Conservation (phyloP, 257 asterid species). For the Euphrasia confusa region DNA sequence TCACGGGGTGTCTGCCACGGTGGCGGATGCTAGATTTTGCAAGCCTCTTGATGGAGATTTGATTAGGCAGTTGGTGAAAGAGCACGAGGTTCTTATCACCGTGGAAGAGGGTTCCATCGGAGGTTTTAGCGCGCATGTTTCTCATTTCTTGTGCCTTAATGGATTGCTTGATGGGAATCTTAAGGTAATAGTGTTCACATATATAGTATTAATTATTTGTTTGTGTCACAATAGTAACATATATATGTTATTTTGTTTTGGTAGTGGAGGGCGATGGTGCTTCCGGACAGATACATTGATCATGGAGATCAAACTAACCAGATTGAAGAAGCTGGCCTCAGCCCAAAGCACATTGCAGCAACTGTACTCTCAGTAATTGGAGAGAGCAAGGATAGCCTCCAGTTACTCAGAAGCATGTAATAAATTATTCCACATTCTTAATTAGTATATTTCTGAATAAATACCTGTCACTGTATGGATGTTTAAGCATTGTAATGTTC, state of each 20-base stretch:
- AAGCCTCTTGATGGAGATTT: conserved; percentile 36
- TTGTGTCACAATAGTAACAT: too few relatives aligned
- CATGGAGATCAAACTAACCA: conserved; percentile 11
- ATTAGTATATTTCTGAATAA: too few relatives aligned
- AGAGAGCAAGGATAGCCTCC: conserved; percentile 5
- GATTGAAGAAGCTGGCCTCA: conserved; percentile 14
- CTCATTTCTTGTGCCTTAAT: conserved; percentile 1
- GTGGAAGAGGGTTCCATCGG: conserved; percentile 3
- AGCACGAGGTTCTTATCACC: neutral
- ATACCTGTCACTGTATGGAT: too few relatives aligned
- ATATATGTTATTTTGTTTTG: neutral
- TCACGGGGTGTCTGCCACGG: conserved; percentile 18
- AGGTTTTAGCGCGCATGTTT: conserved; percentile 2
- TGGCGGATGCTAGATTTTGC: conserved; percentile 40
- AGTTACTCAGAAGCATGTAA: neutral
- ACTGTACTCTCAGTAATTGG: conserved; percentile 12
- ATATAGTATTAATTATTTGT: too few relatives aligned
- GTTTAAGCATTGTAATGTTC: too few relatives aligned
- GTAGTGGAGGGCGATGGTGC: conserved; percentile 18
- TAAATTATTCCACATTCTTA: neutral
- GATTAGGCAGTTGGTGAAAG: conserved; percentile 27
- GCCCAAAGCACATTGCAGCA: conserved; percentile 5
- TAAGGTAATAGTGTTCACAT: neutral
- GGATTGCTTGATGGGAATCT: conserved; percentile 11
- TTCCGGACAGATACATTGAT: conserved; percentile 5